Conservation (phyloP, 2,329 filamentous ascomycete genomes). For the Claviceps humidiphila region DNA sequence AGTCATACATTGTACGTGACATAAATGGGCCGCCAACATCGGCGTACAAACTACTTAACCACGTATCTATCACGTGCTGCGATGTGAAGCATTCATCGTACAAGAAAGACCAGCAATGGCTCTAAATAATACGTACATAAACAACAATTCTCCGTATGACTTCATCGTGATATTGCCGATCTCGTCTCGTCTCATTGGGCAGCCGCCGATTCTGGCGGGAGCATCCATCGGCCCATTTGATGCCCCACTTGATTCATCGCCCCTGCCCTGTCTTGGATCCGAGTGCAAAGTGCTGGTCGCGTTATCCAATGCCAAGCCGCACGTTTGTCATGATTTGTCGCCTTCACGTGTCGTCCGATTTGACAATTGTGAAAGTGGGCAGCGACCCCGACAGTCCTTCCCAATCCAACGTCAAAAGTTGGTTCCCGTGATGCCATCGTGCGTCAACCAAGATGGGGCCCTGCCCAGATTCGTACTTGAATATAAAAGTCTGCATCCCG, state of each 20-base stretch:
- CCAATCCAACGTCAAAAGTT: not conserved
- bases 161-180: not conserved
- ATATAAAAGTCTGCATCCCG: no score
- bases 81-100: no score
- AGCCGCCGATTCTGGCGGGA: not conserved
- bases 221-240: constrained; percentile 1
- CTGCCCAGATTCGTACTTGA: no score
- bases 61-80: no score
- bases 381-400: not conserved
- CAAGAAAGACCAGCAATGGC: no score
- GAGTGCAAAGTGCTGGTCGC: not conserved
- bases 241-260: not conserved
- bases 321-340: constrained; percentile 17
- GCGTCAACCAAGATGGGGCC: no score
- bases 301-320: constrained; percentile 15
- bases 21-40: no score
- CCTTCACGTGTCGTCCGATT: not conserved
- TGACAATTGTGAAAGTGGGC: not conserved
- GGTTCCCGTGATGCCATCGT: no score
- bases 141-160: no score
- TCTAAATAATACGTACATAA: no score
- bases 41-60: no score
- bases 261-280: not conserved
- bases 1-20: no score
- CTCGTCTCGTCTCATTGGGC: not conserved